Conservation (phyloP, 768 basidiomycete genomes). For the Cubamyces sp. region DNA sequence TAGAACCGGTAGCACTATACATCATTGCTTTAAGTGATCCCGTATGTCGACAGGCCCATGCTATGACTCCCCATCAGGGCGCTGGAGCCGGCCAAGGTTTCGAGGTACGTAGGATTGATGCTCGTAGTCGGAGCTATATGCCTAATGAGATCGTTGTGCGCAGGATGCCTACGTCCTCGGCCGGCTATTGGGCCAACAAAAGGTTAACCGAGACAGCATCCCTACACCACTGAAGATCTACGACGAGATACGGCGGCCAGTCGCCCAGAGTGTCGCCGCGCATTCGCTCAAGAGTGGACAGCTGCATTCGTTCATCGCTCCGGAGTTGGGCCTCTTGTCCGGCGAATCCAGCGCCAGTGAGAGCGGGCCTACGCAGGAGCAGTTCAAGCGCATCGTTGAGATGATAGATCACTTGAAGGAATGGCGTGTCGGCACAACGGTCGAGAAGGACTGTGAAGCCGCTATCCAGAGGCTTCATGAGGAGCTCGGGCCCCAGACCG, state of each 20-base stretch:
- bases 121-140: background rate
- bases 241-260: conserved; percentile 38
- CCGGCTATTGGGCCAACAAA: conserved; percentile 32
- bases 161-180: conserved; percentile 39
- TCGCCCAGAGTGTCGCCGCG: conserved; percentile 31
- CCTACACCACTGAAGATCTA: conserved; percentile 36
- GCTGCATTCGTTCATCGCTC: conserved; percentile 31
- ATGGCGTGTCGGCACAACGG: too few relatives aligned
- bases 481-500: too few relatives aligned
- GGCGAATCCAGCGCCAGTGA: conserved; percentile 4
- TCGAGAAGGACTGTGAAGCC: too few relatives aligned
- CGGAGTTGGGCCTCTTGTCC: background rate
- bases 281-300: conserved; percentile 20
- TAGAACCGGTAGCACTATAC: too few relatives aligned
- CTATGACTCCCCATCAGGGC: conserved; percentile 16
- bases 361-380: background rate
- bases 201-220: conserved; percentile 31
- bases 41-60: conserved; percentile 14
- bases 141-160: background rate
- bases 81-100: conserved; percentile 18
- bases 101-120: conserved; percentile 8
- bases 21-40: too few relatives aligned
- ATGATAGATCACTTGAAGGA: background rate
- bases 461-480: too few relatives aligned
- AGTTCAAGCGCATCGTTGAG: background rate